These are phyloP conservation scores for Geum urbanum DNA, from an alignment of 306 rosid species.

Conservation along the genomic window DNA sequence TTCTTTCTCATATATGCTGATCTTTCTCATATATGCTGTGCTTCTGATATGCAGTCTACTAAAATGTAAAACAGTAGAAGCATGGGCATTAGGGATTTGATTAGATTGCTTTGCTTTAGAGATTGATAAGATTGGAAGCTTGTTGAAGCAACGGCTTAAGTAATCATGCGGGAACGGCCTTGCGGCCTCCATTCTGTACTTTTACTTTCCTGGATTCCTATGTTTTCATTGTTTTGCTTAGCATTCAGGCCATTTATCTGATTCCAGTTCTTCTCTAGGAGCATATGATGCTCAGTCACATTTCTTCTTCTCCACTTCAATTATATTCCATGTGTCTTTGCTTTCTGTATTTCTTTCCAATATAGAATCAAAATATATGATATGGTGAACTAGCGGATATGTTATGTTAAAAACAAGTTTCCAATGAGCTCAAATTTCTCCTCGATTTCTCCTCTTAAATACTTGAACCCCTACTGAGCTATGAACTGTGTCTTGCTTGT, in stretches of 20 bases:
- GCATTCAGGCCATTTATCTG: neutral
- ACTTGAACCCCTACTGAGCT: neutral
- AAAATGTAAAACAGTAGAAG: too few relatives aligned
- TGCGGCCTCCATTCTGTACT: neutral
- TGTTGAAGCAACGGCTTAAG: neutral
- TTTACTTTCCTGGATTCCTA: neutral
- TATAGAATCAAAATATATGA: neutral
- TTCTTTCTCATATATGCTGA: neutral
- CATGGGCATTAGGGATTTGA: too few relatives aligned
- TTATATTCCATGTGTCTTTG: neutral
- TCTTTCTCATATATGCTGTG: neutral
- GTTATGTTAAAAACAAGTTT: slow-evolving; percentile 2
- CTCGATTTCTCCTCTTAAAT: neutral
- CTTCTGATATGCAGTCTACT: too few relatives aligned
- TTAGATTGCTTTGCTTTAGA: too few relatives aligned
- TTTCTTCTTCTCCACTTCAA: neutral
- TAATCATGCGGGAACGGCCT: neutral
- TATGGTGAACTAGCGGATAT: neutral
- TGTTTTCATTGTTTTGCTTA: neutral
- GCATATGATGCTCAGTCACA: neutral
- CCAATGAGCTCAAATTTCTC: neutral
- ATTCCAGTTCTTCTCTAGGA: neutral
- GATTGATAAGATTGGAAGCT: too few relatives aligned
- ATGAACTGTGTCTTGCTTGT: neutral
- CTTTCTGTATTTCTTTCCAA: neutral